Evolutionary conservation across 2,329 filamentous ascomycete genomes (phyloP).

Genomic region (Calonectria pteridis): DNA sequence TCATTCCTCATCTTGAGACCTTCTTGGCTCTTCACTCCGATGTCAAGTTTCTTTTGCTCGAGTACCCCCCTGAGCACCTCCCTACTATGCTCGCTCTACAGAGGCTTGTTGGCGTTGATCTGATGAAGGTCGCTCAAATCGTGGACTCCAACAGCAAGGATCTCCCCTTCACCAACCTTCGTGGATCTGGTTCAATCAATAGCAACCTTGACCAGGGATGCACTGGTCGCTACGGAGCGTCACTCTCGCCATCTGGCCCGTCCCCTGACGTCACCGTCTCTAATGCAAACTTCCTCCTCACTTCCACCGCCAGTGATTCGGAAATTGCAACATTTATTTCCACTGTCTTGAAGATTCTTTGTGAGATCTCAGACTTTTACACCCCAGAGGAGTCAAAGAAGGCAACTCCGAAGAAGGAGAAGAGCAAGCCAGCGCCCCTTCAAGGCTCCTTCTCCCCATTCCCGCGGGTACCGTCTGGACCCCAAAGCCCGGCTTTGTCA

Average conservation of each 20-base stretch:
- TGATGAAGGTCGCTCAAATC: constrained; percentile 71
- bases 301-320: constrained; percentile 64
- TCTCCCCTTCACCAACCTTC: constrained; percentile 55
- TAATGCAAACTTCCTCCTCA: constrained; percentile 69
- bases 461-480: constrained; percentile 38
- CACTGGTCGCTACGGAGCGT: constrained; percentile 33
- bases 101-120: constrained; percentile 65
- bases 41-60: constrained; percentile 69
- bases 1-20: constrained; percentile 71
- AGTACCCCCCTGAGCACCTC: constrained; percentile 69
- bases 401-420: constrained; percentile 33
- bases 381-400: constrained; percentile 51
- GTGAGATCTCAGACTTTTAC: constrained; percentile 55
- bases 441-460: constrained; percentile 49
- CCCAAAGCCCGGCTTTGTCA: constrained; percentile 39
- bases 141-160: constrained; percentile 58
- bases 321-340: constrained; percentile 68
- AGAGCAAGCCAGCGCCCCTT: constrained; percentile 44
- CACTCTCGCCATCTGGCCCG: constrained; percentile 41
- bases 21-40: constrained; percentile 67
- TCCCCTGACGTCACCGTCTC: constrained; percentile 54
- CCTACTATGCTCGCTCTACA: constrained; percentile 69
- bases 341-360: constrained; percentile 61
- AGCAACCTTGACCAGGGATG: constrained; percentile 39
- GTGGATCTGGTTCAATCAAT: constrained; percentile 48